These are phyloP conservation scores for Talaromyces rugulosus DNA, from an alignment of 2,329 filamentous ascomycete genomes.

Conservation along the genomic window DNA sequence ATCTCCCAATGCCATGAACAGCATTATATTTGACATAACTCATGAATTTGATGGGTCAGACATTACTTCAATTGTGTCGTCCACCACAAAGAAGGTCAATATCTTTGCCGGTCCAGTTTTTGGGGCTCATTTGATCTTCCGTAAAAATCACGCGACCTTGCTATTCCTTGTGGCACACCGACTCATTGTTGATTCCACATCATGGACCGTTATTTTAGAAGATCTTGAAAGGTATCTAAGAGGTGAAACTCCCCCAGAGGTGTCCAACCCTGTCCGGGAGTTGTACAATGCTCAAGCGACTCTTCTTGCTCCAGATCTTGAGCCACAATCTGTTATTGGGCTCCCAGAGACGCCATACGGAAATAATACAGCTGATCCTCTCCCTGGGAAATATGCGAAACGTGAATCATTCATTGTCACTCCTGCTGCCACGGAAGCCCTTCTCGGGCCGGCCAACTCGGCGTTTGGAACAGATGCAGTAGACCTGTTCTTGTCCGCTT, in stretches of 20 bases:
- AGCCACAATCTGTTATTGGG: too few species aligned
- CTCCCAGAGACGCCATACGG: too few species aligned
- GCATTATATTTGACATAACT: neutral
- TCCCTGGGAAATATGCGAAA: too few species aligned
- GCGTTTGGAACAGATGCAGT: too few species aligned
- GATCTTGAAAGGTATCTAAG: neutral
- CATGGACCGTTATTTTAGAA: neutral
- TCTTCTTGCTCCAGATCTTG: too few species aligned
- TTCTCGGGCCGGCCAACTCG: too few species aligned
- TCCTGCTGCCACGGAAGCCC: too few species aligned
- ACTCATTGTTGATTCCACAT: neutral
- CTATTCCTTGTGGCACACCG: constrained; percentile 1
- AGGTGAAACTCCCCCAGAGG: neutral
- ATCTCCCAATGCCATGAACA: neutral
- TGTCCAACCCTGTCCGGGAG: too few species aligned
- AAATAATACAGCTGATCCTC: too few species aligned
- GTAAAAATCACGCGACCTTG: neutral
- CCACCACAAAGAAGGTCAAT: neutral
- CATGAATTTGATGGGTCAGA: neutral
- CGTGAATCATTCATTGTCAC: too few species aligned
- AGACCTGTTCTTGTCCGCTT: too few species aligned
- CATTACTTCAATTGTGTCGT: neutral
- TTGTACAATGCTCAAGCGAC: too few species aligned
- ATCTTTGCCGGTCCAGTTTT: neutral
- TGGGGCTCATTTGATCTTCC: neutral